phyloP scores from a whole-genome alignment of 768 basidiomycete species.

The Suillus sp. region DNA sequence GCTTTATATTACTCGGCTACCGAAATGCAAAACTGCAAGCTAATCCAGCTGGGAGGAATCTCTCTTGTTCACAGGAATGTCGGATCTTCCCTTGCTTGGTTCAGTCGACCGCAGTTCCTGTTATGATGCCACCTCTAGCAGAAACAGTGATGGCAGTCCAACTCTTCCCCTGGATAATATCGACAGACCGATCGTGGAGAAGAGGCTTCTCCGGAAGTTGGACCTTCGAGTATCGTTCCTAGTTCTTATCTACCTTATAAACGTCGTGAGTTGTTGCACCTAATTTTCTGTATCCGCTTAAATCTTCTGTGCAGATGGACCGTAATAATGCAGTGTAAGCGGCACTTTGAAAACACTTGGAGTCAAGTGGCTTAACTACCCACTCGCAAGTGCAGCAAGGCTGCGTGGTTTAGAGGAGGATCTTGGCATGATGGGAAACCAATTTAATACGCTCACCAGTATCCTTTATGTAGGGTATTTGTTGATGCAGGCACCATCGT shows the following conservation, averaged over 20 bases:
- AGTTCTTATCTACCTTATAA: constrained; percentile 48
- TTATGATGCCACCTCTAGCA: neutral
- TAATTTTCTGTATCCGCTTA: constrained; percentile 3
- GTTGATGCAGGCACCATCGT: constrained; percentile 76
- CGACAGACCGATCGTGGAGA: constrained; percentile 43
- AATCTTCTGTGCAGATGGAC: constrained; percentile 48
- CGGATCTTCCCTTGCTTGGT: neutral
- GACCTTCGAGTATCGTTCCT: constrained; percentile 46
- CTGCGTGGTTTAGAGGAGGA: constrained; percentile 69
- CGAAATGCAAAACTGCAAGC: neutral
- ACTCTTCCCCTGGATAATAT: constrained; percentile 5
- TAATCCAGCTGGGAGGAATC: neutral
- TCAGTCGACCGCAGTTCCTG: neutral
- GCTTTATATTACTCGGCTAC: neutral
- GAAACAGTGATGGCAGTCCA: neutral
- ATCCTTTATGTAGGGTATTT: constrained; percentile 72
- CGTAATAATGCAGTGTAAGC: constrained; percentile 65
- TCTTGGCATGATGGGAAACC: constrained; percentile 55
- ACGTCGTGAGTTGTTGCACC: constrained; percentile 38
- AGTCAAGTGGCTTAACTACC: neutral
- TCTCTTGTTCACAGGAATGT: neutral
- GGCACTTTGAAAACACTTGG: neutral
- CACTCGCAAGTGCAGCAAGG: constrained; percentile 59
- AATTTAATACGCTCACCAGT: constrained; percentile 68
- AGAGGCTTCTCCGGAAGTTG: constrained; percentile 44